Percentiles rank a stretch among this genome's conserved stretches.
These are phyloP conservation scores for Ulota crispa DNA, from an alignment of 225 moss, liverwort and hornwort species.

Conservation along the genomic window DNA sequence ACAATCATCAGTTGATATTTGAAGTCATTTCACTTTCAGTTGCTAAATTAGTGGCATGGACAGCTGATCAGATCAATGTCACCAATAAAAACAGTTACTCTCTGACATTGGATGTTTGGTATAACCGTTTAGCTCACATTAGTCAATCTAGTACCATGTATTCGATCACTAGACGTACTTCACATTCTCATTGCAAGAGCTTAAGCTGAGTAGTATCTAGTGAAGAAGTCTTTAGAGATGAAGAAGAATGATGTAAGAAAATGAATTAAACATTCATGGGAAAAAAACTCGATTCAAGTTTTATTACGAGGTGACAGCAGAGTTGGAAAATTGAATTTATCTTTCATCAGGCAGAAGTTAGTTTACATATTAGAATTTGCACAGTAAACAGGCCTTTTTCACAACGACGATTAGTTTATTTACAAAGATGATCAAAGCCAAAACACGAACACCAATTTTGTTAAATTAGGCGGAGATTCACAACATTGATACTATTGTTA, in stretches of 20 bases:
- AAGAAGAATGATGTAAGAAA: background rate
- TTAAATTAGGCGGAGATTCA: too few relatives aligned
- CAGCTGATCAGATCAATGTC: too few relatives aligned
- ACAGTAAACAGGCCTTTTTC: background rate
- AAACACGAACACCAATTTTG: background rate
- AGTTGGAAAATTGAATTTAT: background rate
- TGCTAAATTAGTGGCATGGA: too few relatives aligned
- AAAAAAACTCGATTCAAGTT: background rate
- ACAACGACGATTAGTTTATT: background rate
- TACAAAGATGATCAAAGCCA: background rate
- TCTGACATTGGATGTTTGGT: too few relatives aligned
- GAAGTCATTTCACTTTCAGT: too few relatives aligned
- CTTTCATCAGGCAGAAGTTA: background rate
- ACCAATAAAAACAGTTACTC: too few relatives aligned
- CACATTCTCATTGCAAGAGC: background rate
- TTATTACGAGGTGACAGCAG: background rate
- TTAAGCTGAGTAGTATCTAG: background rate
- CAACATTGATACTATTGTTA: too few relatives aligned
- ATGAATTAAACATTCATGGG: background rate
- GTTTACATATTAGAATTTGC: background rate
- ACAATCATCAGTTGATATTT: too few relatives aligned
- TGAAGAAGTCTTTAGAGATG: background rate
- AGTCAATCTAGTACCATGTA: too few relatives aligned
- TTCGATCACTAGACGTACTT: too few relatives aligned
- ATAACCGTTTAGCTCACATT: too few relatives aligned